Evolutionary conservation across 352 stramenopile species (phyloP).

Genomic region (Phytopythium aichiense): DNA sequence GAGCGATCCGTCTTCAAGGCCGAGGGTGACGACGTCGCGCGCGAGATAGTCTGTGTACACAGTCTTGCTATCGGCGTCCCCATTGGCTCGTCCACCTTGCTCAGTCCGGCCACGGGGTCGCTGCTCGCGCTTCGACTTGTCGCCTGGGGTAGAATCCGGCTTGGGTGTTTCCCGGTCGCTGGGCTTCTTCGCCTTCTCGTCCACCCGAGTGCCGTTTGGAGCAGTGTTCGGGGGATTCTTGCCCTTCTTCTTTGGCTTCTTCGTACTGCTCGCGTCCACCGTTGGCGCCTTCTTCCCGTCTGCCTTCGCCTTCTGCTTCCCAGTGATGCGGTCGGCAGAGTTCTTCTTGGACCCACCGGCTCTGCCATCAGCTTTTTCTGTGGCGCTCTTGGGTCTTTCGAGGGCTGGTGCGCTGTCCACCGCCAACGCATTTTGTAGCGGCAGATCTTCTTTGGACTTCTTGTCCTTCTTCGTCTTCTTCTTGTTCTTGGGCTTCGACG

Average conservation of each 20-base stretch:
- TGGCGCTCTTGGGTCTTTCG: slow-evolving; percentile 8
- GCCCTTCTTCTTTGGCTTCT: slow-evolving; percentile 7
- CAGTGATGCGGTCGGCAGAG: background rate
- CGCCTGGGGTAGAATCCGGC: background rate
- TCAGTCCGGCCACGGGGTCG: slow-evolving; percentile 4
- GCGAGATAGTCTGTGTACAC: slow-evolving; percentile 39
- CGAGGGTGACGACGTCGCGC: slow-evolving; percentile 22
- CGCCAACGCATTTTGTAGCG: slow-evolving; percentile 14
- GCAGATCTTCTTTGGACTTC: slow-evolving; percentile 20
- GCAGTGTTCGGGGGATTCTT: background rate
- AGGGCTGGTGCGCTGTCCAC: slow-evolving; percentile 12
- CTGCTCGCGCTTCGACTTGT: background rate
- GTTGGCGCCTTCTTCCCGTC: background rate
- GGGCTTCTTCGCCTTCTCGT: slow-evolving; percentile 7
- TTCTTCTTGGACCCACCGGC: background rate
- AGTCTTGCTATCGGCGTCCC: slow-evolving; percentile 9
- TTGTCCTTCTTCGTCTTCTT: slow-evolving; percentile 9
- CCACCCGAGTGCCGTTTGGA: background rate
- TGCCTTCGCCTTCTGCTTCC: background rate
- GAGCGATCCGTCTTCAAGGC: slow-evolving; percentile 30
- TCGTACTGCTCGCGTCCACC: slow-evolving; percentile 11
- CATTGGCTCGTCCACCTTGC: background rate
- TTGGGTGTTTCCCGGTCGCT: background rate
- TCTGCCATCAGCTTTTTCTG: background rate
- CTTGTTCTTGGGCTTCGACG: slow-evolving; percentile 14